Base-by-base conservation (phyloP, 495 filamentous ascomycete species). In the Mytilinidion resinicola region DNA sequence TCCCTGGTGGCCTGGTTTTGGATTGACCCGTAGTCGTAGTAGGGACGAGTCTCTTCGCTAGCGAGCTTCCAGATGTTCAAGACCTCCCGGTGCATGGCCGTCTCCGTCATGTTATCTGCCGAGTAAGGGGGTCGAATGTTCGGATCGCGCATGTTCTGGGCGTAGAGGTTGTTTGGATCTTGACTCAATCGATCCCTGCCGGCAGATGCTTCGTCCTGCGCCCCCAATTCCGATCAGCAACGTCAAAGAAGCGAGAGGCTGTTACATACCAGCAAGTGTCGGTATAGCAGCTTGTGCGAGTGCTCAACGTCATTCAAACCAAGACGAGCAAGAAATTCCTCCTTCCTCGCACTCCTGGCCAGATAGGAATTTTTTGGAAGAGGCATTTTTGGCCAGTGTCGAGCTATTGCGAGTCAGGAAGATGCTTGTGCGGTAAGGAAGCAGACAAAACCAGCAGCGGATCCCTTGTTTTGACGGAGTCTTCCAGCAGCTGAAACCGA, bases 61-160 rank as follows among this genome's bases (percentile, higher is more conserved):
- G 68, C 67, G 5, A 8, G 19, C 0, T 53, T 21, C 33, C 59
- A 70, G 20, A 72, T 68, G 15, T 37, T 25, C 35, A 70, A 20
- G 42, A 72, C 61, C 47, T 72, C 68, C 14, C 56, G 62, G 52
- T 74, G 70, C 41, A 61, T 67, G 5, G 67, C 70, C 8, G 70
- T 72, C 56, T 72, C 71, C 9, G 63, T 67, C 21, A 74, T 61
- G 11, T 71, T 59, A 19, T 66, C 62, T 53, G 61, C 67, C 41
- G 56, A 59, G 53, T 70, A 74, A 1, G 70, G 70, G 5, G 59
- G 59, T 41, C 61, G 54, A 4, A 70, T 41, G 30, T 21, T 51
- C 10, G 63, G 38, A 41, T 61, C 50, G 25, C 41, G 15, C 57
- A 50, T 52, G 8, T 44, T 57, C 12, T 67, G 57, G 0, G 53